Evolutionary conservation across 306 rosid genomes (phyloP), one percentile per base, ranked within the genome.

Genomic region (Macrotyloma uniflorum): DNA sequence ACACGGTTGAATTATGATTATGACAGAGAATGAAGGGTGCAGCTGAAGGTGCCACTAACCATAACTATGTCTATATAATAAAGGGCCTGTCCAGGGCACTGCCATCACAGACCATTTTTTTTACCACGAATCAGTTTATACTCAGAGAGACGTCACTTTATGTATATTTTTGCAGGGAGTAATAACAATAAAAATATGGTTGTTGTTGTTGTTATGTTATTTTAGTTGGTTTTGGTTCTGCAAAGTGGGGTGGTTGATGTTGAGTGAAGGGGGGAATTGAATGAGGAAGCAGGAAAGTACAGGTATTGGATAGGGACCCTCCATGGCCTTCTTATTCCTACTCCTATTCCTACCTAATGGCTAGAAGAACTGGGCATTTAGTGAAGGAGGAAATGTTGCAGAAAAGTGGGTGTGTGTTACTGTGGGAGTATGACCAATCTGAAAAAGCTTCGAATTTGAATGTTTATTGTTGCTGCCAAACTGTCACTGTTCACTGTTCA

Each of bases 391-490:
- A 36, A 69, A 15, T 61, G 83, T 8, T 46, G 59, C 81, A 68
- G 35, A 58, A 43, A 49, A 55, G 80, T 47, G 49, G 42, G 63
- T 50, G 38, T 28, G 49, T 51, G 28, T 68, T 28, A 72, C 79
- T 62, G 83, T 63, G n/a, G 0, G 5, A 16, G 54, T 36, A 71
- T 71, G 58, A 62, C 83, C 79, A 62, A 72, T 40, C 66, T 64
- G 59, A 65, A 53, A 67, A 67, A 9, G 75, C 26, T 62, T 53
- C 16, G 50, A 53, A 64, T 73, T 65, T 78, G 26, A 67, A 73
- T 73, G 72, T 15, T 76, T 43, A 84, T 84, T 70, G 84, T 67
- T 76, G 87, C 87, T 55, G 77, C 77, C 53, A 79, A 79, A 59
- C 71, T 33, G 71, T 47, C 83, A 79, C 77, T 58, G 54, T 70